Percentiles rank a stretch among this genome's conserved stretches.
Evolutionary conservation across 805 yeast species (phyloP).

Genomic region (Suhomyces tanzawaensis): DNA sequence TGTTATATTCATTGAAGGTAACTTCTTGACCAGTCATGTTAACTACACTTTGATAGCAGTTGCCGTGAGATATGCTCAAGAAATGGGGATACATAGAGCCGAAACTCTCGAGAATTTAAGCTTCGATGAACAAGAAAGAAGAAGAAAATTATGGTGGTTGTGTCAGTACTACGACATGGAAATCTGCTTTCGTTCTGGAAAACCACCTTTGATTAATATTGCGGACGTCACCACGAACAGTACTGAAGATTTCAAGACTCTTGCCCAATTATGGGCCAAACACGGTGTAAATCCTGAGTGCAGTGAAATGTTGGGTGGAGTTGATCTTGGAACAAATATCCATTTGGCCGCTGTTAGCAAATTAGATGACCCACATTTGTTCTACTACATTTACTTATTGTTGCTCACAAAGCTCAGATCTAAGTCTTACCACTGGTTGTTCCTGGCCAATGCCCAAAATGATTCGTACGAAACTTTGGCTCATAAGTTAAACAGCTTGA

Average conservation of each 20-base stretch:
- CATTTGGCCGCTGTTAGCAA: not conserved
- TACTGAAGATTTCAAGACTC: constrained; percentile 16
- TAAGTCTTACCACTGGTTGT: constrained; percentile 28
- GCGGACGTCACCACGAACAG: constrained; percentile 30
- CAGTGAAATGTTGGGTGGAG: not conserved
- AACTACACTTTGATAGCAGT: constrained; percentile 29
- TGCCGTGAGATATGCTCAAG: constrained; percentile 41
- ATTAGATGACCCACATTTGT: not conserved
- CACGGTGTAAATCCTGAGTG: not conserved
- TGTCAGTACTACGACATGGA: constrained; percentile 39
- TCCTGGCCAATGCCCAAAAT: constrained; percentile 27
- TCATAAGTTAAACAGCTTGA: constrained; percentile 22
- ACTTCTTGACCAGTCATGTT: constrained; percentile 28
- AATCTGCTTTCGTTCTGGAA: constrained; percentile 37
- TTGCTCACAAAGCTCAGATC: constrained; percentile 28
- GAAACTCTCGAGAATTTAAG: constrained; percentile 26
- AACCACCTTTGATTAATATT: constrained; percentile 37
- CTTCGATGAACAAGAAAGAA: constrained; percentile 18
- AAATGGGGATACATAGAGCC: constrained; percentile 38
- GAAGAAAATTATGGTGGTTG: constrained; percentile 36
- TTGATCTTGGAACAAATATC: not conserved
- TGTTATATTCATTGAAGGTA: constrained; percentile 26
- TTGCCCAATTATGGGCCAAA: not conserved
- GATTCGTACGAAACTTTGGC: constrained; percentile 20
- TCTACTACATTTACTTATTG: constrained; percentile 8